Base-by-base conservation (phyloP, 169 alveolate genomes). In the Plasmodium cynomolgi region DNA sequence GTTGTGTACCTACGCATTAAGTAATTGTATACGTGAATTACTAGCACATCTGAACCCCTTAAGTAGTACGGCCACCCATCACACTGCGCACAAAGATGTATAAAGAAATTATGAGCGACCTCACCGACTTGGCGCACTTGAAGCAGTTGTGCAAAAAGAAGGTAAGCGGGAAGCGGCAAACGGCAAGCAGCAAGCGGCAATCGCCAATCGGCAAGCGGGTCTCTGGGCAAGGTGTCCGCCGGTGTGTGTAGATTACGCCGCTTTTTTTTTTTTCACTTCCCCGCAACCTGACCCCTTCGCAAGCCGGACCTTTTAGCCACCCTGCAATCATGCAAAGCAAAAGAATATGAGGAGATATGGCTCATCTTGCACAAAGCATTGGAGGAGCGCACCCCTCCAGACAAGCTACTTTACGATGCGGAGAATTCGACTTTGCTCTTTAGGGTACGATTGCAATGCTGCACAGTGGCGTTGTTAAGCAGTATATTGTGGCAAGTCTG, bases 341-440 rank as follows among this genome's bases (percentile, higher is more conserved):
- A 77, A 9, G 93, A 86, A n/a, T n/a, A 20, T 33, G 93, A 39
- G 20, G 83, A 86, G 58, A 54, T 86, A 8, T 86, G 93, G 93
- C 39, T n/a, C 44, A 20, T 15, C 7, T 37, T 54, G 31, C 88
- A 37, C 15, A 86, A 77, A n/a, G 44, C 20, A 34, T 29, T 86
- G 72, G 93, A 73, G 50, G 93, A 86, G 34, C 37, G 81, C 47
- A 86, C 71, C 23, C 9, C 34, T 39, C 58, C 81, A 34, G 93
- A 86, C 7, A 86, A 86, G 11, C 47, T 86, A 0, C 20, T 39
- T 86, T 86, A 77, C 50, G 86, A 77, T 58, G 93, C 62, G 15
- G 90, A 75, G 47, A 85, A 85, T 33, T 74, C 84, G 34, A 85
- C 83, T 5, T 50, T 85, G 56, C 62, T 85, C 39, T 85, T 85